phyloP scores from a whole-genome alignment of 768 basidiomycete species.

The Russula griseocarnosa region DNA sequence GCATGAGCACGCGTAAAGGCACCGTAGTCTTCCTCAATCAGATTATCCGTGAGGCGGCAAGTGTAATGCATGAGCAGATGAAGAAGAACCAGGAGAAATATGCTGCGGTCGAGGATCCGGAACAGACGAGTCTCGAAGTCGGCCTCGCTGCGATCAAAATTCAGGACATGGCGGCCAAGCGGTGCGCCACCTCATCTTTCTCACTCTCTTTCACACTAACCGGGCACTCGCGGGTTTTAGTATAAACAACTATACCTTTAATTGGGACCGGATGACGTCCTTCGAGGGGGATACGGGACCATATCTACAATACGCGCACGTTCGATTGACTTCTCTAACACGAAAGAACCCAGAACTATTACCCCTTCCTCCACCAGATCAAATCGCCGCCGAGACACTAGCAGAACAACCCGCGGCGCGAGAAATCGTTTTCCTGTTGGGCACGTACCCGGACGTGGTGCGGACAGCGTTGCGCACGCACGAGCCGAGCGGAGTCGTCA shows the following conservation, averaged over 20 bases:
- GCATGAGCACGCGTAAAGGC: constrained; percentile 93
- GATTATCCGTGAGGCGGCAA: constrained; percentile 82
- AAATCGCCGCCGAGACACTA: constrained; percentile 67
- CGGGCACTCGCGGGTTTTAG: constrained; percentile 39
- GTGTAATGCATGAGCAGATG: constrained; percentile 97
- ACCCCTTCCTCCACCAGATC: constrained; percentile 66
- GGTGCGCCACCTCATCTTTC: constrained; percentile 45
- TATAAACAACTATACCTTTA: constrained; percentile 94
- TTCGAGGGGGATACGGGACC: constrained; percentile 96
- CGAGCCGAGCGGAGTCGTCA: constrained; percentile 89
- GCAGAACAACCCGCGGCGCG: constrained; percentile 66
- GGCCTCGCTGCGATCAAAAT: constrained; percentile 97
- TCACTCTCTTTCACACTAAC: background rate
- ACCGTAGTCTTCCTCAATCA: constrained; percentile 94
- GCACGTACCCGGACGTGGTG: constrained; percentile 89
- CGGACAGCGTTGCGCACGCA: constrained; percentile 77
- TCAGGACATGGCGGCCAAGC: constrained; percentile 93
- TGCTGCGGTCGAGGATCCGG: constrained; percentile 80
- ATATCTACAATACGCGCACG: constrained; percentile 96
- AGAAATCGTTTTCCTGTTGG: constrained; percentile 82
- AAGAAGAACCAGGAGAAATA: constrained; percentile 91
- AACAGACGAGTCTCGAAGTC: constrained; percentile 70
- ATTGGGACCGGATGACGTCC: constrained; percentile 90
- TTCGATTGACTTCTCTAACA: constrained; percentile 83
- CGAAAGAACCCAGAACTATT: constrained; percentile 88